Evolutionary conservation across 306 rosid species (phyloP), one percentile per base, ranked within the genome.

Genomic region (Trifolium fragiferum): DNA sequence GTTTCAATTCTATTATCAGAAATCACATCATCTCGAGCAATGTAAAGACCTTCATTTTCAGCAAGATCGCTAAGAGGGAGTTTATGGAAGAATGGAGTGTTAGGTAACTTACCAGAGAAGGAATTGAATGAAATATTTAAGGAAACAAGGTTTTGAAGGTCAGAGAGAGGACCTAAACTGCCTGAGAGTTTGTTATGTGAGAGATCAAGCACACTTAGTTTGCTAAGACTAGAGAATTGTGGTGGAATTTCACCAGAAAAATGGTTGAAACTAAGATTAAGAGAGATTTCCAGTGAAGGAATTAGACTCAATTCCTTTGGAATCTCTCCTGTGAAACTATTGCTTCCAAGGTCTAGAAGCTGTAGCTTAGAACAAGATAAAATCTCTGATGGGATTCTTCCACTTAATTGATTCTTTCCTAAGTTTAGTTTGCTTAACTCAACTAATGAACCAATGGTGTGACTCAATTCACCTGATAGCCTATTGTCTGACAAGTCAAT

Each of bases 111-210:
- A 3, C 99, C 99, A 1, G 97, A 89, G 84, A 95, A 84, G 64
- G 86, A 84, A 72, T 95, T 95, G 91, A 67, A 80, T 66, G 99
- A 92, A 70, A 95, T 73, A 78, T 95, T 95, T 51, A 95, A 85
- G 41, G 92, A 78, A 38, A 95, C 96, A 32, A 95, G 97, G 81
- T 89, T 87, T 79, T 92, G 82, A 72, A 95, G 96, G 79, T 72
- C 35, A 0, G 87, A 47, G 18, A 95, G 92, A 58, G 82, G 6
- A 80, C 75, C 78, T 23, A 95, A 84, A 66, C 86, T 78, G 49
- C 99, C 98, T 10, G 89, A 83, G 82, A 95, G 93, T 61, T 81
- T 82, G 90, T 95, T 95, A 82, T 87, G 96, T 68, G 99, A 95
- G 74, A 95, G 80, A 79, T 95, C 99, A 79, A 95, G 96, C 15